Percentiles rank a stretch among this genome's conserved stretches.
These are phyloP conservation scores for Diplodia mutila DNA, from an alignment of 2,329 filamentous ascomycete genomes.

Conservation along the genomic window DNA sequence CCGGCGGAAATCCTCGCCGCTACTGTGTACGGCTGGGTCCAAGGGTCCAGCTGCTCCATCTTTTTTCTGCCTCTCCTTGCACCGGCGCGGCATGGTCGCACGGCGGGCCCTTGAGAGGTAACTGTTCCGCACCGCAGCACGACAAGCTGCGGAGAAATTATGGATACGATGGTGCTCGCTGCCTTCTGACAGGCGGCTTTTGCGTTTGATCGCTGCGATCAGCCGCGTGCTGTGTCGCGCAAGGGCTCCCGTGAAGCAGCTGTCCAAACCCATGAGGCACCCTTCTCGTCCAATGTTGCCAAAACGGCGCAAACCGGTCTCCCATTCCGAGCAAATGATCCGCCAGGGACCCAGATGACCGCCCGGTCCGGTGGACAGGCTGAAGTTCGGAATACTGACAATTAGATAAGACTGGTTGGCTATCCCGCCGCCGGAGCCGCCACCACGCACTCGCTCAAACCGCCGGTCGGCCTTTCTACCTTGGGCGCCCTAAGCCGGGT, in stretches of 20 bases:
- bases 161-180: background rate
- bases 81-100: background rate
- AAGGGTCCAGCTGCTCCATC: background rate
- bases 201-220: constrained; percentile 14
- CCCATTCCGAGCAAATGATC: background rate
- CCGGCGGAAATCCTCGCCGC: no score
- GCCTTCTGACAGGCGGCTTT: constrained; percentile 13
- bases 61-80: background rate
- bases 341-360: background rate
- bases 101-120: background rate
- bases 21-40: no score
- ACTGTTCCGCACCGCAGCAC: background rate
- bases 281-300: background rate
- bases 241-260: background rate
- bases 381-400: background rate
- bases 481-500: background rate
- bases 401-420: background rate
- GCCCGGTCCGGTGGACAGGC: background rate
- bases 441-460: background rate
- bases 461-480: background rate
- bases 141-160: constrained; percentile 7
- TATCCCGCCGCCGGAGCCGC: background rate
- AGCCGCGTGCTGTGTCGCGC: constrained; percentile 3
- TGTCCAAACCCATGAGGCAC: constrained; percentile 6
- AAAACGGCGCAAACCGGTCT: background rate